Base-by-base conservation (phyloP, 495 filamentous ascomycete species). In the Cladorrhinum samala region DNA sequence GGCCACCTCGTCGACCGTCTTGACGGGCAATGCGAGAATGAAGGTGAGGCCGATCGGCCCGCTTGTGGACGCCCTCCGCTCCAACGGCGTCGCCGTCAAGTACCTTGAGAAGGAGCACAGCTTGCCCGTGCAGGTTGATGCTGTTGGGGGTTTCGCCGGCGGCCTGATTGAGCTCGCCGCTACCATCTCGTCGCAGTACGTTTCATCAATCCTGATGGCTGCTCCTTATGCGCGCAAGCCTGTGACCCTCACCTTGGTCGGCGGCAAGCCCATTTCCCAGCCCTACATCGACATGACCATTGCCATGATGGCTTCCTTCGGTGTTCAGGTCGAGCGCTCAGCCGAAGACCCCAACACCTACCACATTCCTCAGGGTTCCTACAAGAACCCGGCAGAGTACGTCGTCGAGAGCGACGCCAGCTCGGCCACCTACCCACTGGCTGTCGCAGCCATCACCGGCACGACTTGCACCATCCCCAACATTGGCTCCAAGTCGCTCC, bases 221-320 rank as follows among this genome's bases (percentile, higher is more conserved):
- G 94, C 94, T 6, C 93, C 93, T 1, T 96, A 96, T 59, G 93
- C 93, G 46, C 94, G 92, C 69, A 83, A 91, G 59, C 88, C 93
- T 2, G 91, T 97, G 23, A 96, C 89, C 6, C 73, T 99, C 55
- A 85, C 83, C 8, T 74, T 99, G 42, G 86, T 96, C 38, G 92
- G 92, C 38, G 93, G 91, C 49, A 95, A 94, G 72, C 91, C 92
- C 2, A 96, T 97, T 55, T 96, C 92, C 1, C 90, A 96, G 67
- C 85, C 85, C 14, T 99, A 99, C 63, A 97, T 97, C 64, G 91
- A 97, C 60, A 96, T 99, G 91, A 99, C 93, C 14, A 91, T 89
- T 13, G 81, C 89, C 17, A 97, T 99, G 91, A 99, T 99, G 93
- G 79, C 84, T 27, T 80, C 84, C 4, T 99, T 99, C 63, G 93